Conservation (phyloP, 2,329 filamentous ascomycete genomes). For the Colletotrichum tamarilloi region DNA sequence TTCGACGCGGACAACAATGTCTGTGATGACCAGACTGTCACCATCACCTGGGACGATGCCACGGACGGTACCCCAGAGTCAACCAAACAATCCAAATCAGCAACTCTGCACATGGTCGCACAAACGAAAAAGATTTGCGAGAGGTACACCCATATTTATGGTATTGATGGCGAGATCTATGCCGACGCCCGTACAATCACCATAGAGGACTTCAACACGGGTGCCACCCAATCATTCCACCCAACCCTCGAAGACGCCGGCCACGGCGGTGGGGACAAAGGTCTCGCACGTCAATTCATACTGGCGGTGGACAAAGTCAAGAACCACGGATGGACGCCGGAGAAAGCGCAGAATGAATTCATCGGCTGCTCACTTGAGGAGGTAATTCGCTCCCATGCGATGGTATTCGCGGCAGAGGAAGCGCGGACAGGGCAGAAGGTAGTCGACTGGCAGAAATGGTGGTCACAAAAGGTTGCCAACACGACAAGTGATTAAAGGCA, state of each 20-base stretch:
- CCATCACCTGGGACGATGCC: slow-evolving; percentile 87
- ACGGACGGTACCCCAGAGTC: slow-evolving; percentile 31
- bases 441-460: slow-evolving; percentile 82
- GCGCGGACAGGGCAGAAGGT: slow-evolving; percentile 77
- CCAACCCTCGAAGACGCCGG: slow-evolving; percentile 34
- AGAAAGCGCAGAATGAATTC: slow-evolving; percentile 78
- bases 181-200: slow-evolving; percentile 85
- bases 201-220: slow-evolving; percentile 66
- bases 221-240: slow-evolving; percentile 25
- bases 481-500: not conserved
- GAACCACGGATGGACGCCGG: slow-evolving; percentile 72
- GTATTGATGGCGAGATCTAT: slow-evolving; percentile 84
- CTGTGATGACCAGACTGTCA: slow-evolving; percentile 91
- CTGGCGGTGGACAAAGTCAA: slow-evolving; percentile 84
- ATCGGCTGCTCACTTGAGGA: slow-evolving; percentile 90
- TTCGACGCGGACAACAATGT: slow-evolving; percentile 95
- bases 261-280: slow-evolving; percentile 36
- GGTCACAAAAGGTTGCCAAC: slow-evolving; percentile 57
- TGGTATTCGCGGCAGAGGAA: slow-evolving; percentile 95
- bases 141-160: slow-evolving; percentile 86
- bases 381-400: slow-evolving; percentile 86
- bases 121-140: slow-evolving; percentile 90
- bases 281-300: slow-evolving; percentile 85
- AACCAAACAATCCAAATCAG: slow-evolving; percentile 70
- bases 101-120: slow-evolving; percentile 93